Base-by-base conservation (phyloP, 345 rosid species). In the Citropsis articulata region DNA sequence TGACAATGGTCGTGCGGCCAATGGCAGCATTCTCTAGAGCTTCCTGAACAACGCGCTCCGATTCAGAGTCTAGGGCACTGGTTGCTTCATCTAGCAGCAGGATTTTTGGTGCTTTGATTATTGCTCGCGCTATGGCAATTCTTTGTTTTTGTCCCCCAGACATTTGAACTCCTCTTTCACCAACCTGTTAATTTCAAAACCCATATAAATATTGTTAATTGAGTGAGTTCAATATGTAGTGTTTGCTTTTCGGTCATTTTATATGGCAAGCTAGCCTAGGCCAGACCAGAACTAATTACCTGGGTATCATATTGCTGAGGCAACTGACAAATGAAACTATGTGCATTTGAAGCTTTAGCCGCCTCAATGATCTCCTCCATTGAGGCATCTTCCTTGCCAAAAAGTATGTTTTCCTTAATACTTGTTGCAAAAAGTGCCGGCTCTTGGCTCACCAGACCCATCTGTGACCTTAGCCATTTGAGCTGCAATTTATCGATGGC, bases 131-230 rank as follows among this genome's bases (percentile, higher is more conserved):
- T 1, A 90, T 93, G 19, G 92, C 93, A 1, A 93, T 91, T 69
- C 95, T 89, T 64, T 91, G 91, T 74, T 93, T 91, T 45, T 93
- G 95, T 9, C 95, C 96, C 71, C 93, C 94, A 25, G 94, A 90
- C 89, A 93, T 79, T 66, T 93, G 96, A 61, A 86, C 84, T 38
- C 92, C 93, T 73, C 92, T 81, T 66, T 93, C 94, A 0, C 93
- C 96, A 50, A 93, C 97, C 92, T 90, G 63, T 9, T 16, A 50
- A 50, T 13, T 14, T 50, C 1, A 36, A 16, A 10, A 42, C 48
- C 2, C 13, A 9, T 10, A 9, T 2, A 42, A 42, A 42, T 9
- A 42, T 42, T 42, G 48, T 42, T 40, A 40, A 42, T 42, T 42
- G 14, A 42, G 48, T 42, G 48, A 42, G 48, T 42, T 10, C 48